A percentile compares a stretch with the other conserved stretches of the same genome.
Conservation (phyloP, 169 alveolate species). For the Fabrea salina region DNA sequence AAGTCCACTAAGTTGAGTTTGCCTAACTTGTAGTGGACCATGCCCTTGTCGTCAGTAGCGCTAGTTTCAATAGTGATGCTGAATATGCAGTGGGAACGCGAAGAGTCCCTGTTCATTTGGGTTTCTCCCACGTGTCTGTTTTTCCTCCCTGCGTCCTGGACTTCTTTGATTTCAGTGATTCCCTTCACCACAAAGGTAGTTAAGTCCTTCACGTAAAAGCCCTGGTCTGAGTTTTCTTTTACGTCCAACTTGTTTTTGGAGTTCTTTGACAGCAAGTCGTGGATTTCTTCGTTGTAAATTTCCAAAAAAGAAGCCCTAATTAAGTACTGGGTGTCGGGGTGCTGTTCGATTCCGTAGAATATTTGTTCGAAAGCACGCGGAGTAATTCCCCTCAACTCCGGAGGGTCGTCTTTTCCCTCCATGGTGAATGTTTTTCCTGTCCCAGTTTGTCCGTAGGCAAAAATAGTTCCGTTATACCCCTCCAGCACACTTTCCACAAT, state of each 20-base stretch:
- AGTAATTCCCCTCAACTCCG: slow-evolving; percentile 74
- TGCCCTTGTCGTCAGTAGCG: slow-evolving; percentile 42
- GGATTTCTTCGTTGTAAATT: slow-evolving; percentile 84
- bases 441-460: slow-evolving; percentile 85
- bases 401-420: slow-evolving; percentile 59
- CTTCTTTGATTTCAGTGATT: slow-evolving; percentile 82
- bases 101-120: slow-evolving; percentile 69
- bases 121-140: slow-evolving; percentile 61
- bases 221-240: slow-evolving; percentile 78
- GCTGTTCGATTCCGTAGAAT: slow-evolving; percentile 72
- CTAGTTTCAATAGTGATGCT: slow-evolving; percentile 68
- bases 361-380: slow-evolving; percentile 91
- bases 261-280: slow-evolving; percentile 86
- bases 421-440: slow-evolving; percentile 76
- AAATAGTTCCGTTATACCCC: slow-evolving; percentile 89
- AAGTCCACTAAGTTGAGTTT: slow-evolving; percentile 91
- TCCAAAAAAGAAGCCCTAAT: slow-evolving; percentile 78
- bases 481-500: slow-evolving; percentile 90
- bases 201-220: slow-evolving; percentile 78
- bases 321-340: slow-evolving; percentile 18
- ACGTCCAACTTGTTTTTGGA: slow-evolving; percentile 82
- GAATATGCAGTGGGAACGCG: slow-evolving; percentile 89
- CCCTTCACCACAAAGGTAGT: slow-evolving; percentile 81
- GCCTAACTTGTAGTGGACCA: slow-evolving; percentile 18
- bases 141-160: slow-evolving; percentile 39